phyloP scores from a whole-genome alignment of 352 stramenopile genomes.

The Phytophthora citricola region DNA sequence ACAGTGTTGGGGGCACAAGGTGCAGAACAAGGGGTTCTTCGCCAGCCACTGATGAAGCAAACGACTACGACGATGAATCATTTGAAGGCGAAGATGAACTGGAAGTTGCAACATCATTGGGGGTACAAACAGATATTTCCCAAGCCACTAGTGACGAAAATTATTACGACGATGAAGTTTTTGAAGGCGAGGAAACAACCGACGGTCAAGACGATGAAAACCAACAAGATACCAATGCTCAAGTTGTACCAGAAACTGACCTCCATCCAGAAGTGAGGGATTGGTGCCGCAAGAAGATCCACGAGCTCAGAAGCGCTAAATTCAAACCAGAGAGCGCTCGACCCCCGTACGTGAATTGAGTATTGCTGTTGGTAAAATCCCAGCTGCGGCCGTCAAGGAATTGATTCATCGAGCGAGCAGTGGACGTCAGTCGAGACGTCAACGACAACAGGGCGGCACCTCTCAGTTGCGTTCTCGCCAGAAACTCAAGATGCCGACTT shows the following conservation, averaged over 20 bases:
- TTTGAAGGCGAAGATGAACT: too few species aligned
- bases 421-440: background rate
- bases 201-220: background rate
- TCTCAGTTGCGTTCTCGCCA: constrained; percentile 3
- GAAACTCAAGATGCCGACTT: constrained; percentile 7
- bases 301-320: background rate
- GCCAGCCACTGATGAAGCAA: too few species aligned
- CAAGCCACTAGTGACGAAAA: too few species aligned
- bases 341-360: background rate
- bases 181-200: too few species aligned
- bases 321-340: background rate
- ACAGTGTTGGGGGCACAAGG: too few species aligned
- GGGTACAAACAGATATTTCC: too few species aligned
- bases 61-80: too few species aligned
- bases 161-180: too few species aligned
- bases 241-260: background rate
- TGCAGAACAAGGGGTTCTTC: too few species aligned
- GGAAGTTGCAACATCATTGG: too few species aligned
- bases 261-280: constrained; percentile 4
- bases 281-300: constrained; percentile 26
- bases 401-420: constrained; percentile 16
- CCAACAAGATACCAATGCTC: background rate
- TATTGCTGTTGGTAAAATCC: background rate
- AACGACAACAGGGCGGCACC: background rate
- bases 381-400: constrained; percentile 2